Percentiles rank a stretch among this genome's conserved stretches.
phyloP scores from a whole-genome alignment of 257 asterid species.

The Orobanche coerulescens region DNA sequence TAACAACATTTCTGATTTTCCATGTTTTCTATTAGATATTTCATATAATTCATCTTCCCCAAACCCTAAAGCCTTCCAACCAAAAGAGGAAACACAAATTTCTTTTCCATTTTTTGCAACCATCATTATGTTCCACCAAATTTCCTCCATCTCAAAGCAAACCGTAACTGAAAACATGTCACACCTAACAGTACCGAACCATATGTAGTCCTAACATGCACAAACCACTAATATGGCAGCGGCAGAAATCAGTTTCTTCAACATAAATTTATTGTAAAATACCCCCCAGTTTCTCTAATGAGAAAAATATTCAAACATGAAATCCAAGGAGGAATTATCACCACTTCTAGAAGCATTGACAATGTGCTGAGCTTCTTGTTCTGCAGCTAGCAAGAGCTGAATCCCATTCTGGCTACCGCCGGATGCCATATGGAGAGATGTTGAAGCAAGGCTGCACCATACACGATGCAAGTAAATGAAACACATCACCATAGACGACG shows the following conservation, averaged over 20 bases:
- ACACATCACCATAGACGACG: neutral
- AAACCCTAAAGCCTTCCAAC: too few relatives aligned
- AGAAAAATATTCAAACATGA: constrained; percentile 5
- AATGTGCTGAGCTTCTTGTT: constrained; percentile 56
- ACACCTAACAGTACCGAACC: too few relatives aligned
- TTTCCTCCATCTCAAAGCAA: too few relatives aligned
- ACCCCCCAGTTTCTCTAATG: neutral
- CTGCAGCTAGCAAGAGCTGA: constrained; percentile 50
- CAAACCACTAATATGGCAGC: too few relatives aligned
- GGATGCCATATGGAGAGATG: constrained; percentile 31
- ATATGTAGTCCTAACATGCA: too few relatives aligned
- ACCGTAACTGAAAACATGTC: too few relatives aligned
- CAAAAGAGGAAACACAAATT: too few relatives aligned
- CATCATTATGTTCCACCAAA: too few relatives aligned
- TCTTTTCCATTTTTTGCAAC: too few relatives aligned
- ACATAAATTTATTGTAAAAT: neutral
- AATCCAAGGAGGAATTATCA: constrained; percentile 14
- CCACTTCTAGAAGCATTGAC: constrained; percentile 54
- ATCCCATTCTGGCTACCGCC: constrained; percentile 48
- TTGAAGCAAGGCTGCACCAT: neutral
- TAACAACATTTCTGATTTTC: too few relatives aligned
- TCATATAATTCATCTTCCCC: too few relatives aligned
- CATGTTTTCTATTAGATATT: too few relatives aligned
- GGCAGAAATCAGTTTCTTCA: neutral
- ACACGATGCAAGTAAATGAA: neutral